Evolutionary conservation across 208 protist genomes (phyloP).

Genomic region (Vickermania spadyakhi): DNA sequence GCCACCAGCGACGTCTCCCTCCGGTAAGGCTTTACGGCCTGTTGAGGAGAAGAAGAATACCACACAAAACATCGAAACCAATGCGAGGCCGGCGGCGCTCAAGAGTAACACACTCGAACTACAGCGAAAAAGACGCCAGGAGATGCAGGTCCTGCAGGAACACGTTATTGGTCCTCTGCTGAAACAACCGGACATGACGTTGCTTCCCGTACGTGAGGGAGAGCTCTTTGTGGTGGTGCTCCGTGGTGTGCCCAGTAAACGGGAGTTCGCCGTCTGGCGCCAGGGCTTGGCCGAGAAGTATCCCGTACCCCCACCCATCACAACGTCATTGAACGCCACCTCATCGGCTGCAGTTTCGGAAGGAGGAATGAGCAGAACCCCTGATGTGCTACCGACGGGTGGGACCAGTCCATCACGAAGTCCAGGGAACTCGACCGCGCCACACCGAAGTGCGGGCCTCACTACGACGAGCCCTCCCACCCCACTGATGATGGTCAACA

Average conservation of each 20-base stretch:
- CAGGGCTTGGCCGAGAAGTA: slow-evolving; percentile 14
- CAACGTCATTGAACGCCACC: no score
- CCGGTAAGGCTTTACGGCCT: not conserved
- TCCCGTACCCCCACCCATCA: not conserved
- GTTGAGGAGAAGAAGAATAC: not conserved
- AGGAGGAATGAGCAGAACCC: no score
- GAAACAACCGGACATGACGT: slow-evolving; percentile 37
- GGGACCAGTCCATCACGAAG: no score
- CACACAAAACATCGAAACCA: not conserved
- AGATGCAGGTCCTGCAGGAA: slow-evolving; percentile 51
- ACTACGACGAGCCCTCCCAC: no score
- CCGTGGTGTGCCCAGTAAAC: slow-evolving; percentile 2
- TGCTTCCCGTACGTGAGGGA: slow-evolving; percentile 44
- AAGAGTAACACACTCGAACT: slow-evolving; percentile 19
- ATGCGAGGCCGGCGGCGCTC: not conserved
- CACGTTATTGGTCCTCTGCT: slow-evolving; percentile 42
- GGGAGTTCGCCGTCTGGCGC: slow-evolving; percentile 7
- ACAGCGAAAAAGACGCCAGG: slow-evolving; percentile 17
- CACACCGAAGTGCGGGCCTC: no score
- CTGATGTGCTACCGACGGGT: no score
- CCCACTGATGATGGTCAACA: no score
- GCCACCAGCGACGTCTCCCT: not conserved
- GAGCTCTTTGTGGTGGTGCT: slow-evolving; percentile 54
- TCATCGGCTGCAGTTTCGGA: no score
- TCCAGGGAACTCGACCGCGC: no score